Percentiles rank a stretch among this genome's conserved stretches.
These are phyloP conservation scores for Xylaria bambusicola DNA, from an alignment of 495 filamentous ascomycete genomes.

Conservation along the genomic window DNA sequence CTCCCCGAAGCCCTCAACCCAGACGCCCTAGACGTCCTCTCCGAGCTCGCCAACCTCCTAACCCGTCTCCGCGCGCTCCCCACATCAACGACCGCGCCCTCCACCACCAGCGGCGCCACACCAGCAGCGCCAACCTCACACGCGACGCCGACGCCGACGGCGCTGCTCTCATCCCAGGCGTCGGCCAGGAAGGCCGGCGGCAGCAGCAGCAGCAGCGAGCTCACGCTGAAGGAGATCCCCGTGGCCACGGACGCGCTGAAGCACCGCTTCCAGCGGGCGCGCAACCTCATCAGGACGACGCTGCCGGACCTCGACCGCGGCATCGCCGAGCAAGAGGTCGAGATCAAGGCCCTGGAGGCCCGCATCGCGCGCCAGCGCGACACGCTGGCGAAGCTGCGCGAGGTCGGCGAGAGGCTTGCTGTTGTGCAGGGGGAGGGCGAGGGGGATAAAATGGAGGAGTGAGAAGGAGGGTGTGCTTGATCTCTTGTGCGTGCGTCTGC, in stretches of 20 bases:
- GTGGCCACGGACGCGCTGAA: slow-evolving; percentile 72
- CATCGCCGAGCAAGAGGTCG: slow-evolving; percentile 76
- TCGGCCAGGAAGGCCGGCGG: not conserved
- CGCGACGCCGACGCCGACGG: slow-evolving; percentile 38
- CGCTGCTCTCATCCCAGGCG: slow-evolving; percentile 29
- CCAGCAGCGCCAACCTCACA: slow-evolving; percentile 21
- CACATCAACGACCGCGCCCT: slow-evolving; percentile 17
- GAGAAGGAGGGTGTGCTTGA: not conserved
- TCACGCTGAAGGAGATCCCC: slow-evolving; percentile 77
- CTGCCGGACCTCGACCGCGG: slow-evolving; percentile 74
- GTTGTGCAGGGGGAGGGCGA: slow-evolving; percentile 32
- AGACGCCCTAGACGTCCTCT: slow-evolving; percentile 79
- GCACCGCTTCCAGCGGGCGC: slow-evolving; percentile 78
- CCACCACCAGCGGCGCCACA: slow-evolving; percentile 11
- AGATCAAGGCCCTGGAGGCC: slow-evolving; percentile 76
- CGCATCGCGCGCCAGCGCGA: slow-evolving; percentile 60
- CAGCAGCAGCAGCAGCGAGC: slow-evolving; percentile 28
- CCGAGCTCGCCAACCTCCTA: slow-evolving; percentile 76
- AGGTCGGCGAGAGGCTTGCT: slow-evolving; percentile 43
- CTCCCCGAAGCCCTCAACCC: slow-evolving; percentile 53
- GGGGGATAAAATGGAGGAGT: slow-evolving; percentile 26
- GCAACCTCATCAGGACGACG: slow-evolving; percentile 58
- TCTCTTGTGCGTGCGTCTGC: too few species aligned
- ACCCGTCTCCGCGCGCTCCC: slow-evolving; percentile 59
- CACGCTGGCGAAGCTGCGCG: slow-evolving; percentile 48